Conservation (phyloP, 2,329 filamentous ascomycete genomes). For the Ophiocordyceps camponoti-leonardi region DNA sequence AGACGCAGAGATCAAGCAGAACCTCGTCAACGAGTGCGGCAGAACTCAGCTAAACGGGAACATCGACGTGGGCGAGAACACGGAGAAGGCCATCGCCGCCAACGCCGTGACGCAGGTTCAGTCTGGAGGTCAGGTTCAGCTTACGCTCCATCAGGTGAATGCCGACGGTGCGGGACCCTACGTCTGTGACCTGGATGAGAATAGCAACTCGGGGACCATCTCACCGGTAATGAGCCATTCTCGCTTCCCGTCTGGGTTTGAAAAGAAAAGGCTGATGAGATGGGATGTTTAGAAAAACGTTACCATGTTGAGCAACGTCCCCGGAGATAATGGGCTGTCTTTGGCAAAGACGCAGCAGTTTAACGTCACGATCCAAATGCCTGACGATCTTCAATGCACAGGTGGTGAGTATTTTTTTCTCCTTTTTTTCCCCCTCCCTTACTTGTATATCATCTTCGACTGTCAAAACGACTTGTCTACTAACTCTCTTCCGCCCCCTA, state of each 20-base stretch:
- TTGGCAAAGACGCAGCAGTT: conserved; percentile 38
- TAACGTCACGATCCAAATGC: conserved; percentile 36
- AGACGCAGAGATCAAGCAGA: conserved; percentile 32
- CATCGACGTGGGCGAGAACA: conserved; percentile 42
- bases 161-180: conserved; percentile 24
- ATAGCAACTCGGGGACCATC: conserved; percentile 18
- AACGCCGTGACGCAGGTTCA: conserved; percentile 30
- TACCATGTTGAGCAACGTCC: conserved; percentile 39
- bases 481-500: no score
- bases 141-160: conserved; percentile 5
- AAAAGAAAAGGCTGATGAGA: background rate
- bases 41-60: conserved; percentile 42
- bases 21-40: conserved; percentile 42
- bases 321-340: conserved; percentile 39
- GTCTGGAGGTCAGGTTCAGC: conserved; percentile 21
- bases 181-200: conserved; percentile 32
- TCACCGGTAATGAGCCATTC: conserved; percentile 1
- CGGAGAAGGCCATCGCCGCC: conserved; percentile 30
- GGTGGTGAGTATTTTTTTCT: conserved; percentile 23
- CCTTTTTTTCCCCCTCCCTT: no score
- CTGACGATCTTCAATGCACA: conserved; percentile 27
- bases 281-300: conserved; percentile 17
- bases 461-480: background rate
- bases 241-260: background rate
- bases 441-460: no score